Percentiles rank a stretch among this genome's conserved stretches.
phyloP scores from a whole-genome alignment of 2,329 filamentous ascomycete genomes.

The Ascochyta koolunga region DNA sequence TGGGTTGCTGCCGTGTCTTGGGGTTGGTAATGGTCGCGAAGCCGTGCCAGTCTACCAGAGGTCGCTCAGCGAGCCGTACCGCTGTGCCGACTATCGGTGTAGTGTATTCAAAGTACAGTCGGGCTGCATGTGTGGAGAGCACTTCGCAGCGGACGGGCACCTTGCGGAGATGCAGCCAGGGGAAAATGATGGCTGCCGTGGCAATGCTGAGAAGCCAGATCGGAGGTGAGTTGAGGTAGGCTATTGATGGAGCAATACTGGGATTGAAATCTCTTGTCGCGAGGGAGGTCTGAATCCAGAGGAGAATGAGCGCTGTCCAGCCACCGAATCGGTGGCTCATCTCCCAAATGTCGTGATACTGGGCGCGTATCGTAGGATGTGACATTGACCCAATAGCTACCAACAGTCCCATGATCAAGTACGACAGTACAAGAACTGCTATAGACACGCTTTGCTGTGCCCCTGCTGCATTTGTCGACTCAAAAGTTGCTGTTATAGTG shows the following conservation, averaged over 20 bases:
- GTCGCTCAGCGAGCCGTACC: slow-evolving; percentile 39
- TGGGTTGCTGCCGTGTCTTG: slow-evolving; percentile 5
- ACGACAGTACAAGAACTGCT: slow-evolving; percentile 37
- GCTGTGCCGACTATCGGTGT: slow-evolving; percentile 41
- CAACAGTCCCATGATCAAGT: slow-evolving; percentile 38
- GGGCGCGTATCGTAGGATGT: slow-evolving; percentile 38
- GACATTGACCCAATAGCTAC: slow-evolving; percentile 38
- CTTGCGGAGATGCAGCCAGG: slow-evolving; percentile 75
- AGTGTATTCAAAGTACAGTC: slow-evolving; percentile 61
- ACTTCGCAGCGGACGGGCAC: slow-evolving; percentile 70
- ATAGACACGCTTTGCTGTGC: slow-evolving; percentile 15
- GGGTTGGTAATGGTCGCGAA: slow-evolving; percentile 49
- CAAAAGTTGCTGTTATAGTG: slow-evolving; percentile 43
- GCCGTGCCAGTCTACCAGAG: slow-evolving; percentile 48
- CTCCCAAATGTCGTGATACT: slow-evolving; percentile 46
- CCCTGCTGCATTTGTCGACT: slow-evolving; percentile 23
- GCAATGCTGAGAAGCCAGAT: slow-evolving; percentile 74
- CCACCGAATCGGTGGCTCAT: slow-evolving; percentile 46
- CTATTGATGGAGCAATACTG: slow-evolving; percentile 23
- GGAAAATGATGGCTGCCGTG: slow-evolving; percentile 71
- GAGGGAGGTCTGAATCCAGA: slow-evolving; percentile 43
- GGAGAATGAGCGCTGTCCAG: slow-evolving; percentile 45
- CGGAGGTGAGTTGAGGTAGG: slow-evolving; percentile 33
- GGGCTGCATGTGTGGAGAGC: slow-evolving; percentile 75
- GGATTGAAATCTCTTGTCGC: slow-evolving; percentile 33